Percentiles rank a stretch among this genome's conserved stretches.
Conservation (phyloP, 2,329 filamentous ascomycete genomes). For the Diaporthe sp. region DNA sequence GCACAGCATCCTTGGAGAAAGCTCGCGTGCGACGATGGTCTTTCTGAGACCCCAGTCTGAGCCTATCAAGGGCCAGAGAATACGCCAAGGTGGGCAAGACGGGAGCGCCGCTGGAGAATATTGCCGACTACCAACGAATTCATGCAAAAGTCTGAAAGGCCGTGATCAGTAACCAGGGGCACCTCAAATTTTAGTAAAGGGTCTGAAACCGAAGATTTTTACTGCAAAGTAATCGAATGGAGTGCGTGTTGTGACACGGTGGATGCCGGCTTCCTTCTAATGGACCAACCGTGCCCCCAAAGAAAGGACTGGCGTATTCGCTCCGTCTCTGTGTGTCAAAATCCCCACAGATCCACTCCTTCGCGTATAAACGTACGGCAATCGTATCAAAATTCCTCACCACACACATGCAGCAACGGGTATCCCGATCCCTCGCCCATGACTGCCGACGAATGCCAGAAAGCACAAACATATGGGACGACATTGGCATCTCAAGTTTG, state of each 20-base stretch:
- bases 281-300: background rate
- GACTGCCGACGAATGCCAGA: background rate
- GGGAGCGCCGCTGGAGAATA: background rate
- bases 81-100: background rate
- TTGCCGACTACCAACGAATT: background rate
- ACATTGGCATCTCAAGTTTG: constrained; percentile 10
- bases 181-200: background rate
- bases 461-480: background rate
- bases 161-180: background rate
- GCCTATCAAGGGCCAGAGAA: background rate
- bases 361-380: constrained; percentile 1
- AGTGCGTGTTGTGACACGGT: background rate
- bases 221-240: background rate
- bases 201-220: background rate
- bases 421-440: background rate
- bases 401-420: background rate
- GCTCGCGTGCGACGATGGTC: background rate
- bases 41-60: background rate
- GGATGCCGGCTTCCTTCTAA: background rate
- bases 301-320: background rate
- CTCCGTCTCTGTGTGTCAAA: background rate
- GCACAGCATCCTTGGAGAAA: background rate
- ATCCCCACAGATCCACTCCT: background rate
- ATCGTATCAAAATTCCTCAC: background rate
- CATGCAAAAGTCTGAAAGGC: background rate